Evolutionary conservation across 805 yeast species (phyloP).

Genomic region (Cyberlindnera americana): DNA sequence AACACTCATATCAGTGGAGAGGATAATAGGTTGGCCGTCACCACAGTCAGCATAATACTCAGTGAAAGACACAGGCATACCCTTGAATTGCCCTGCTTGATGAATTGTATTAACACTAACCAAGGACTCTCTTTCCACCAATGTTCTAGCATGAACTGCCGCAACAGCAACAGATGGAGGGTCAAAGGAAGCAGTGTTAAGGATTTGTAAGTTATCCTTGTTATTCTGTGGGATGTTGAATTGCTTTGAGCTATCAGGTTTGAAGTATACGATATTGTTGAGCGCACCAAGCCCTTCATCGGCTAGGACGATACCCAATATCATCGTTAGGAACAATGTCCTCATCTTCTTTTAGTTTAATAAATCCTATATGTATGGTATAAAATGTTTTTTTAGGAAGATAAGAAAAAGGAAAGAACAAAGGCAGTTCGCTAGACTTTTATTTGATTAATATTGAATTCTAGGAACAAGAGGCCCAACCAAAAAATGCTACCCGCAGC

Average conservation of each 20-base stretch:
- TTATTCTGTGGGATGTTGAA: slow-evolving; percentile 1
- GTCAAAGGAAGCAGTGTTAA: not conserved
- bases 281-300: not conserved
- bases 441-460: too few species aligned
- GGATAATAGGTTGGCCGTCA: slow-evolving; percentile 62
- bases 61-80: slow-evolving; percentile 60
- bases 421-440: too few species aligned
- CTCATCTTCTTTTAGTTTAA: too few species aligned
- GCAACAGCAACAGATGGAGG: slow-evolving; percentile 35
- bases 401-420: too few species aligned
- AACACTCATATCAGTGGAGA: slow-evolving; percentile 63
- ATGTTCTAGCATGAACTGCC: slow-evolving; percentile 57
- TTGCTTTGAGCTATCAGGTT: not conserved
- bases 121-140: slow-evolving; percentile 53
- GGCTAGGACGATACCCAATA: not conserved
- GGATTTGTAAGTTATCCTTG: not conserved
- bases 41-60: slow-evolving; percentile 74
- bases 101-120: slow-evolving; percentile 53
- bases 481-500: too few species aligned
- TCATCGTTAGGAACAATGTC: too few species aligned
- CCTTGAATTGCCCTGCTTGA: slow-evolving; percentile 35
- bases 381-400: too few species aligned
- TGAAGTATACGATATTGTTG: not conserved
- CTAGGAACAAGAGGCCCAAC: too few species aligned
- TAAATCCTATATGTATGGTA: too few species aligned